Base-by-base conservation (phyloP, 306 rosid species). In the Macrotyloma uniflorum region DNA sequence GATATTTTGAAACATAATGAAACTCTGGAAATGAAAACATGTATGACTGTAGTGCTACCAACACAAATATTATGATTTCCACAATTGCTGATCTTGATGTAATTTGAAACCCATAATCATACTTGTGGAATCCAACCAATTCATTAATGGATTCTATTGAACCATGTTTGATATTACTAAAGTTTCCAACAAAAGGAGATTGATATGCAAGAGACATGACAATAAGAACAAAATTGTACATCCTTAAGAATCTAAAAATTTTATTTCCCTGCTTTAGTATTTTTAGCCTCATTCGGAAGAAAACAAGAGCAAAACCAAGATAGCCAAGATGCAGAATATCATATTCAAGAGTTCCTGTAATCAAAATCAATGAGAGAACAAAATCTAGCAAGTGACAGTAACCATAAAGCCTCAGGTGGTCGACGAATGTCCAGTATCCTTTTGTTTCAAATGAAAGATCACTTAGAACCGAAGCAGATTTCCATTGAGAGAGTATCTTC, bases 361-460 rank as follows among this genome's bases (percentile, higher is more conserved):
- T 91, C 87, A 94, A 85, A 82, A 91, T 83, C 80, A 94, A 81
- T 26, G 93, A 87, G 75, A 94, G 96, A 78, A 91, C 98, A 79
- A 94, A 90, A 85, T 94, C 93, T 80, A 91, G 84, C 73, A 91
- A 85, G 82, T 94, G 98, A 59, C 97, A 94, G 78, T 89, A 94
- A 85, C 92, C 82, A 80, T 91, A 94, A 73, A 94, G 96, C 88
- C 97, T 90, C 70, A 91, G 80, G 76, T 91, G 88, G 87, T 94
- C 97, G 43, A 94, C 90, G 80, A 85, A 82, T 50, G 98, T 94
- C 98, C 98, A 94, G 86, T 91, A 87, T 88, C 93, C 91, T 86
- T 94, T 94, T 66, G 98, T 94, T 88, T 91, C 98, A 78, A 94
- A 91, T 59, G 97, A 89, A 59, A 94, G 93, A 87, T 94, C 97